Percentiles rank a stretch among this genome's conserved stretches.
Evolutionary conservation across 768 basidiomycete genomes (phyloP).

Genomic region (Sarcodon aspratus): DNA sequence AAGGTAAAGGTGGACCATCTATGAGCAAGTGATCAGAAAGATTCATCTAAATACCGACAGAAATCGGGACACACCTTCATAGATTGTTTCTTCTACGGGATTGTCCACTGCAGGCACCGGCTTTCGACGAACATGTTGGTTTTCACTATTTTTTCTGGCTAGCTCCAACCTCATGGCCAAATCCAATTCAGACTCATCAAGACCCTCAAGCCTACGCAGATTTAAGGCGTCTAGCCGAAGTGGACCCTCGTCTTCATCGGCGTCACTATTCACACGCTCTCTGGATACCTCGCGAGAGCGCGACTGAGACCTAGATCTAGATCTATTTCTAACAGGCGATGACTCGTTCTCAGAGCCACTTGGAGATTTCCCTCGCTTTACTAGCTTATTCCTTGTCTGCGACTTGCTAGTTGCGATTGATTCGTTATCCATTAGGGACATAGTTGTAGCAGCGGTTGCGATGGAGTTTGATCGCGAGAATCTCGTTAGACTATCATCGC

Average conservation of each 20-base stretch:
- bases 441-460: slow-evolving; percentile 48
- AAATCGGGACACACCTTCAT: slow-evolving; percentile 49
- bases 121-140: slow-evolving; percentile 43
- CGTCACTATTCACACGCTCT: slow-evolving; percentile 31
- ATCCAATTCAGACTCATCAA: slow-evolving; percentile 67
- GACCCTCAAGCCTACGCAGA: slow-evolving; percentile 12
- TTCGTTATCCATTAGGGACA: slow-evolving; percentile 54
- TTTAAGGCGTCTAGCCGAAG: slow-evolving; percentile 12
- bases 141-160: slow-evolving; percentile 76
- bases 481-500: slow-evolving; percentile 55
- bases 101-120: slow-evolving; percentile 29
- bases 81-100: slow-evolving; percentile 56
- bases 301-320: slow-evolving; percentile 1
- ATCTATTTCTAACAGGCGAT: background rate
- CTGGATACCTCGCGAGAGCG: slow-evolving; percentile 32
- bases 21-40: slow-evolving; percentile 2
- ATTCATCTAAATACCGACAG: background rate
- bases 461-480: slow-evolving; percentile 61
- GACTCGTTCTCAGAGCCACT: background rate
- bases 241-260: slow-evolving; percentile 27
- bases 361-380: slow-evolving; percentile 26
- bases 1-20: slow-evolving; percentile 51
- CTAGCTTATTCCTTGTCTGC: slow-evolving; percentile 32
- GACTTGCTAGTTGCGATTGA: slow-evolving; percentile 31
- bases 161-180: slow-evolving; percentile 69